Evolutionary conservation across 495 filamentous ascomycete genomes (phyloP).

Genomic region (Melanomma pulvis-pyrius): DNA sequence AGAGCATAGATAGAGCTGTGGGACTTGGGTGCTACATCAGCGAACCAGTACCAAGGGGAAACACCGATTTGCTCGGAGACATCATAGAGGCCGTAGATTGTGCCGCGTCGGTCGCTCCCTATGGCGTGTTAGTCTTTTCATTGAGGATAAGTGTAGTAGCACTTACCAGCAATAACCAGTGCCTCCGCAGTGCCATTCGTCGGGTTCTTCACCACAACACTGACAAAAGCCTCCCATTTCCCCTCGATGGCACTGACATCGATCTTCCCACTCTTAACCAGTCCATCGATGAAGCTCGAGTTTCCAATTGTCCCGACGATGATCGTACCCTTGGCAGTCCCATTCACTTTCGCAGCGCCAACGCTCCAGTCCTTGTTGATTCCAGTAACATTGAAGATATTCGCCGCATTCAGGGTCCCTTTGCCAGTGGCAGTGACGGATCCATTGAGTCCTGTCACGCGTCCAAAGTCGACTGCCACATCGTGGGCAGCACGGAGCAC

Average conservation of each 20-base stretch:
- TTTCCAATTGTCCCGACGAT: constrained; percentile 71
- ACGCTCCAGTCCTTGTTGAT: constrained; percentile 34
- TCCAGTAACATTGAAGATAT: constrained; percentile 47
- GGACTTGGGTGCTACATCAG: constrained; percentile 63
- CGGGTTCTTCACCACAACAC: constrained; percentile 61
- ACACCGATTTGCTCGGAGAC: constrained; percentile 77
- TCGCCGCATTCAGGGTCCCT: constrained; percentile 44
- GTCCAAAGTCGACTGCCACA: constrained; percentile 70
- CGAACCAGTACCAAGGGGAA: constrained; percentile 77
- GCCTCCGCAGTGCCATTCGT: constrained; percentile 60
- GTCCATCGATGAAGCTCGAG: constrained; percentile 60
- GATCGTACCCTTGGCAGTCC: constrained; percentile 50
- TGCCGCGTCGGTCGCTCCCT: constrained; percentile 66
- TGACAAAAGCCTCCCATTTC: constrained; percentile 72
- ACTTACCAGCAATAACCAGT: constrained; percentile 63
- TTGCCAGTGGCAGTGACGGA: constrained; percentile 48
- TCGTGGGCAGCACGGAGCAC: constrained; percentile 69
- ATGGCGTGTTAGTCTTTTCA: background rate
- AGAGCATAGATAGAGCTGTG: constrained; percentile 59
- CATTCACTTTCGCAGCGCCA: constrained; percentile 6
- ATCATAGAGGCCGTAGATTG: constrained; percentile 74
- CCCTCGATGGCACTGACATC: constrained; percentile 58
- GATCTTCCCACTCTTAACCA: constrained; percentile 59
- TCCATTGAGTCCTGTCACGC: constrained; percentile 64
- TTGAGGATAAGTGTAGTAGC: background rate